Evolutionary conservation across 805 yeast genomes (phyloP).

Genomic region (Lipomyces japonicus): DNA sequence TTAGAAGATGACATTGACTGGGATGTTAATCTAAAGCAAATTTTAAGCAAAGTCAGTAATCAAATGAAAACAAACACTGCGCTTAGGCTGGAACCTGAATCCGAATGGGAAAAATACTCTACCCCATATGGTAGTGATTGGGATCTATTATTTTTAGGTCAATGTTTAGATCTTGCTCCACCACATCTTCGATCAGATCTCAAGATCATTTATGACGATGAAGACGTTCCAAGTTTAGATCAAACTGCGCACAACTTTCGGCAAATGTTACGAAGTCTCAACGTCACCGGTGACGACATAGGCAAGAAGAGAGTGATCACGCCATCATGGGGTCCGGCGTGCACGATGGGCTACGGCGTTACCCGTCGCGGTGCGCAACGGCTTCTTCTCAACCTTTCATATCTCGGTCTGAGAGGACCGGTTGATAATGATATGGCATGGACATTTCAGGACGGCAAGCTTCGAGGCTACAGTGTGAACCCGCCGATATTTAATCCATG

Average conservation of each 20-base stretch:
- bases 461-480: slow-evolving; percentile 11
- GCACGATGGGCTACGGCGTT: slow-evolving; percentile 22
- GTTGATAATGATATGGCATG: slow-evolving; percentile 17
- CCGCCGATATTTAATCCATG: slow-evolving; percentile 18
- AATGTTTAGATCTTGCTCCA: background rate
- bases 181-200: slow-evolving; percentile 8
- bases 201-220: slow-evolving; percentile 11
- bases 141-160: slow-evolving; percentile 10
- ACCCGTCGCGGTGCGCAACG: slow-evolving; percentile 24
- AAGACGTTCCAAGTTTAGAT: slow-evolving; percentile 6
- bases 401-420: slow-evolving; percentile 11
- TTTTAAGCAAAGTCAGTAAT: background rate
- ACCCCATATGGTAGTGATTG: slow-evolving; percentile 19
- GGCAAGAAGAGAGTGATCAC: slow-evolving; percentile 10
- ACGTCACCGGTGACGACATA: slow-evolving; percentile 5
- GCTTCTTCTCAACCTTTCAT: slow-evolving; percentile 15
- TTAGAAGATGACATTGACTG: slow-evolving; percentile 17
- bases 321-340: slow-evolving; percentile 16
- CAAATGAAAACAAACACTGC: slow-evolving; percentile 4
- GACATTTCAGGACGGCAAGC: slow-evolving; percentile 11
- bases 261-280: slow-evolving; percentile 1
- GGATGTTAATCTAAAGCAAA: background rate
- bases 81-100: slow-evolving; percentile 1
- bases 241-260: background rate
- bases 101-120: slow-evolving; percentile 2